These are phyloP conservation scores for Leccinum subgranulosum DNA, from an alignment of 768 basidiomycete genomes.

Conservation along the genomic window DNA sequence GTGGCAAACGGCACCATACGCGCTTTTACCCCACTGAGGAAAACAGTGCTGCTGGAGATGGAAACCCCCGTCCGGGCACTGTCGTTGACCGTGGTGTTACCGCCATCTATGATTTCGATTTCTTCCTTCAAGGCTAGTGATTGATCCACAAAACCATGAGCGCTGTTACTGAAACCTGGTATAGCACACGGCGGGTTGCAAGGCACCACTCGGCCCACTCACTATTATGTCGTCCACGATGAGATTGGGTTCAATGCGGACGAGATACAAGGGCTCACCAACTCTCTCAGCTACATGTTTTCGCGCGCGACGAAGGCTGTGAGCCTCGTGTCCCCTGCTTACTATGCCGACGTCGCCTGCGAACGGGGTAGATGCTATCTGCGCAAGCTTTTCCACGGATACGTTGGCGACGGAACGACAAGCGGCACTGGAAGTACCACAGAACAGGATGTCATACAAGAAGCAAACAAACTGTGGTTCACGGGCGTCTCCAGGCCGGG, in stretches of 20 bases:
- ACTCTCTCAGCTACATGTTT: constrained; percentile 54
- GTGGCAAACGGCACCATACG: constrained; percentile 58
- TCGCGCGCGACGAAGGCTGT: constrained; percentile 54
- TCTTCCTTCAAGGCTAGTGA: constrained; percentile 48
- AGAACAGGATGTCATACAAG: constrained; percentile 50
- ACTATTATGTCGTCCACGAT: constrained; percentile 55
- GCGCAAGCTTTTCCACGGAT: constrained; percentile 45
- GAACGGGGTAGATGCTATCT: constrained; percentile 55
- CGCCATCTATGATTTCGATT: constrained; percentile 52
- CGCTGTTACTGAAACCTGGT: background rate
- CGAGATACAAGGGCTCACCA: constrained; percentile 52
- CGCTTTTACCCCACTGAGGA: constrained; percentile 53
- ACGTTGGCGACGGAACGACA: constrained; percentile 20
- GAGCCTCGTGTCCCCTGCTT: constrained; percentile 36
- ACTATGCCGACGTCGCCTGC: constrained; percentile 48
- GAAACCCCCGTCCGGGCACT: constrained; percentile 52
- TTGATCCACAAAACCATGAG: background rate
- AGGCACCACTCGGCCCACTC: constrained; percentile 49
- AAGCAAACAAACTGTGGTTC: constrained; percentile 56
- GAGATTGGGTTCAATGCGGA: constrained; percentile 50
- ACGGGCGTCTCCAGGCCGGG: constrained; percentile 45
- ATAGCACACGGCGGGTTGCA: constrained; percentile 45
- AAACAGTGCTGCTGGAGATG: constrained; percentile 39
- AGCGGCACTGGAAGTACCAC: constrained; percentile 34
- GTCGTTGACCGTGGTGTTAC: constrained; percentile 55